Conservation (phyloP, 495 filamentous ascomycete species). For the Aspergillus steynii region DNA sequence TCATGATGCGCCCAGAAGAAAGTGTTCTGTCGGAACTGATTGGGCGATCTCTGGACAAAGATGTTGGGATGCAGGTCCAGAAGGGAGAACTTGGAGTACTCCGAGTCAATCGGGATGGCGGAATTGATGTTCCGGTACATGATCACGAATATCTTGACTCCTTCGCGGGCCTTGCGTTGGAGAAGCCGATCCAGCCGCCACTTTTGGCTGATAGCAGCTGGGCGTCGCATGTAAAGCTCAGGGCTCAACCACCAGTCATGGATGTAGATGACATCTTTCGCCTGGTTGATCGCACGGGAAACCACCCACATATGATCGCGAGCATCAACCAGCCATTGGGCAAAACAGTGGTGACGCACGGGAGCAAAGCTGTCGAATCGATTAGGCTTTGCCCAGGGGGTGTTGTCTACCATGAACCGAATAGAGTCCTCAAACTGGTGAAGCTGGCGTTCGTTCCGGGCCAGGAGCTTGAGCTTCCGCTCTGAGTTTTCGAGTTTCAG, state of each 20-base stretch:
- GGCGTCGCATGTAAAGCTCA: constrained; percentile 92
- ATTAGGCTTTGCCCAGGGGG: constrained; percentile 78
- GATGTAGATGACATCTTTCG: constrained; percentile 97
- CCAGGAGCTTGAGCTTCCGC: constrained; percentile 84
- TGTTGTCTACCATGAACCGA: constrained; percentile 74
- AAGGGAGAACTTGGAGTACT: constrained; percentile 96
- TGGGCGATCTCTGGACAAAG: constrained; percentile 92
- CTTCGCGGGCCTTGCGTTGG: constrained; percentile 88
- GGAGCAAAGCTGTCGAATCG: constrained; percentile 94
- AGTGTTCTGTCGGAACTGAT: constrained; percentile 98
- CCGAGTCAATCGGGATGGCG: constrained; percentile 97
- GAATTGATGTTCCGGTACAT: constrained; percentile 98
- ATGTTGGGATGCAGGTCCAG: constrained; percentile 95
- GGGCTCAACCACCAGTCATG: constrained; percentile 99
- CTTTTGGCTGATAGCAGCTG: constrained; percentile 96
- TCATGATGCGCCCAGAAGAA: constrained; percentile 99
- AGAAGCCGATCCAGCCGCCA: constrained; percentile 96
- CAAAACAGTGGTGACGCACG: constrained; percentile 80
- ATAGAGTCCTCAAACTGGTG: constrained; percentile 94
- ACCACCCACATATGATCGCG: constrained; percentile 99
- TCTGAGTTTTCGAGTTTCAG: constrained; percentile 85
- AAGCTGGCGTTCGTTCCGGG: constrained; percentile 84
- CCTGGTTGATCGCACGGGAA: constrained; percentile 94
- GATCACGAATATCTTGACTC: constrained; percentile 97
- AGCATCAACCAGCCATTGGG: constrained; percentile 96